Evolutionary conservation across 2,329 filamentous ascomycete genomes (phyloP), one percentile per base, ranked within the genome.

Genomic region (Metarhizium rileyi): DNA sequence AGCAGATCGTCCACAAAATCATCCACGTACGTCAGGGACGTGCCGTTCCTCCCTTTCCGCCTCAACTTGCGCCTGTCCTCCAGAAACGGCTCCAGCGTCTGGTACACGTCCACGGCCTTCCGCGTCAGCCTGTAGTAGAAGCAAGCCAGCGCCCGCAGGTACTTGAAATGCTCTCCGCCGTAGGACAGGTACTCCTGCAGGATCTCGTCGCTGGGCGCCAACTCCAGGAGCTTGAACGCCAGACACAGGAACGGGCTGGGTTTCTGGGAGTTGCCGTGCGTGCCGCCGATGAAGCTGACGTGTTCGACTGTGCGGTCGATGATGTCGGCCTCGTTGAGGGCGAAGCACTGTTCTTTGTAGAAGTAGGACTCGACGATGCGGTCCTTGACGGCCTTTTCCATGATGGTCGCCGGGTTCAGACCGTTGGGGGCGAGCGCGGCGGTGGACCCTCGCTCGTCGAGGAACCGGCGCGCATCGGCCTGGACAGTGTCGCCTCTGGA

Each of bases 261-360:
- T 59, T 87, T 87, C 66, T 96, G 91, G 44, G 83, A 78, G 18
- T 81, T 78, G 48, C 90, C 90, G 61, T 89, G 89, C 5, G 90
- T 95, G 57, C 93, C 93, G 55, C 90, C 93, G 50, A 98, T 79
- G 67, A 86, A 93, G 45, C 73, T 77, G 44, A 98, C 78, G 67
- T 84, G 77, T 59, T 91, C 86, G 25, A 89, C 86, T 0, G 94
- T 90, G 56, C 93, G 87, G 70, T 96, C 88, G 59, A 95, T 85
- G 5, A 98, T 74, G 67, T 83, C 80, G 47, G 81, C 80, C 64
- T 84, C 82, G 71, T 97, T 98, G 56, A 98, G 77, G 40, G 87
- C 93, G 69, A 97, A 98, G 66, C 93, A 96, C 71, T 96, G 90
- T 70, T 97, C 93, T 69, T 96, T 96, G 86, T 90, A 98, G 73